Base-by-base conservation (phyloP, 2,329 filamentous ascomycete genomes). In the Coniochaeta pulveracea region DNA sequence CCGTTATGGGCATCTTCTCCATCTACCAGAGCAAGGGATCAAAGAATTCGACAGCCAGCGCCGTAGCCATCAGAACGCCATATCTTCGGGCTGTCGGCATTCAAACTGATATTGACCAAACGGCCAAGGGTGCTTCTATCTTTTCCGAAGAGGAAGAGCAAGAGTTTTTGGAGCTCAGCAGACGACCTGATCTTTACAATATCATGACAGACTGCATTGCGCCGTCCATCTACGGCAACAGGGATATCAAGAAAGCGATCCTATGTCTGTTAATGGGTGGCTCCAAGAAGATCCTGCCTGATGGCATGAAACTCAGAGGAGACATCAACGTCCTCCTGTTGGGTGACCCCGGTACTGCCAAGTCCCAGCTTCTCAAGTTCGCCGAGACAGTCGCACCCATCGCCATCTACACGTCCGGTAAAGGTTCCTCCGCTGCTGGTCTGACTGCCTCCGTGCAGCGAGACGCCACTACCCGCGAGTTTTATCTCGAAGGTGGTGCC, bases 241-340 rank as follows among this genome's bases (percentile, higher is more conserved):
- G 72, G 24, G 85, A 96, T 51, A 98, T 98, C 57, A 98, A 98
- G 54, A 98, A 96, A 57, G 80, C 91, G 4, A 96, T 98, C 47
- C 74, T 93, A 2, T 98, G 91, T 60, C 66, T 98, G 5, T 66
- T 98, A 2, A 76, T 96, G 54, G 91, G 91, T 37, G 91, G 91
- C 10, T 93, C 86, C 19, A 98, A 98, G 60, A 98, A 98, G 61
- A 93, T 98, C 23, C 63, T 98, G 1, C 91, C 91, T 0, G 91
- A 98, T 47, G 91, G 91, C 22, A 98, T 98, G 88, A 93, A 84
- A 51, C 72, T 98, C 7, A 78, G 91, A 71, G 91, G 91, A 48
- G 91, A 98, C 50, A 98, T 98, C 58, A 98, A 98, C 55, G 89
- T 98, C 4, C 72, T 98, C 10, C 72, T 98, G 17, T 80, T 98